Evolutionary conservation across 1,284 basidiomycete genomes (phyloP).

Genomic region (Cryptococcus floricola): DNA sequence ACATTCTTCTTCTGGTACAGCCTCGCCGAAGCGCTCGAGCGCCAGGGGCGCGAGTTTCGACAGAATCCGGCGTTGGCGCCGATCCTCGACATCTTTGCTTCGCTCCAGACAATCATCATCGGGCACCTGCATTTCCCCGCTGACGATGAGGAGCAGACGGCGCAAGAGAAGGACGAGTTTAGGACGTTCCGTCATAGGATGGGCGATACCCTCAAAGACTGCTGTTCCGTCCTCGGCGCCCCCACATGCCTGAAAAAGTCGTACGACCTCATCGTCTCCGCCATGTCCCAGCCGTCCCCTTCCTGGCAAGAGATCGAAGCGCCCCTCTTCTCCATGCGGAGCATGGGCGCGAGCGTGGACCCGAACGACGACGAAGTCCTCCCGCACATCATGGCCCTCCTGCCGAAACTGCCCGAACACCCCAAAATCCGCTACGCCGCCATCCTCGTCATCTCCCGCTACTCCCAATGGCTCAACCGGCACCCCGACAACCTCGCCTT

Average conservation of each 20-base stretch:
- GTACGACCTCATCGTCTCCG: conserved; percentile 72
- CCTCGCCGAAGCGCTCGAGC: conserved; percentile 72
- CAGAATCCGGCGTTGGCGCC: conserved; percentile 29
- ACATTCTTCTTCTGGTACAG: conserved; percentile 99
- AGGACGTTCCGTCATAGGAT: conserved; percentile 94
- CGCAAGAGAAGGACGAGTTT: conserved; percentile 91
- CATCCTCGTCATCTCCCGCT: conserved; percentile 89
- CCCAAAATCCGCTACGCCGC: conserved; percentile 93
- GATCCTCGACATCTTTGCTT: conserved; percentile 75
- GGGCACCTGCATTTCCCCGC: conserved; percentile 87
- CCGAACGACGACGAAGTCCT: conserved; percentile 76
- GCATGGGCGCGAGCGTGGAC: conserved; percentile 95
- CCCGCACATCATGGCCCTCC: conserved; percentile 91
- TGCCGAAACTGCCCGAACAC: conserved; percentile 84
- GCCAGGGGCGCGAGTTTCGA: conserved; percentile 12
- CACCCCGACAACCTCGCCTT: conserved; percentile 84
- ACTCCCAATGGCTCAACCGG: conserved; percentile 92
- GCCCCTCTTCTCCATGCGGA: conserved; percentile 94
- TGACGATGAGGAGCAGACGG: conserved; percentile 67
- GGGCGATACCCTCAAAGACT: conserved; percentile 99
- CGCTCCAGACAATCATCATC: conserved; percentile 83
- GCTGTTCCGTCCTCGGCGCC: conserved; percentile 88
- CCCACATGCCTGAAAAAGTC: conserved; percentile 77
- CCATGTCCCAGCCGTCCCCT: conserved; percentile 54
- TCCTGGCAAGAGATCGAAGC: conserved; percentile 98